These are phyloP conservation scores for Paraleonurus japonicus DNA, from an alignment of 257 asterid species.

Conservation along the genomic window DNA sequence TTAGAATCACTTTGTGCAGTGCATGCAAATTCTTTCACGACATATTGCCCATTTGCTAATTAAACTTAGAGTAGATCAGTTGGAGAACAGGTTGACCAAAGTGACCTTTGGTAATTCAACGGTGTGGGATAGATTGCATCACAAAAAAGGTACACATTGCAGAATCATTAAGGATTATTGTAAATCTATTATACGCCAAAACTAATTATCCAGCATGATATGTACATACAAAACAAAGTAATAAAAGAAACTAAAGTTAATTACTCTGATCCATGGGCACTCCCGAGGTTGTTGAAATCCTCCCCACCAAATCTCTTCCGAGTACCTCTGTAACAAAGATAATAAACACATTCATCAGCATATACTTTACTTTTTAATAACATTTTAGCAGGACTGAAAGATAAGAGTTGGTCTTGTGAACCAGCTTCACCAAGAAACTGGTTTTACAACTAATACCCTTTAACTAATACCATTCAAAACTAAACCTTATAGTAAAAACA, in stretches of 20 bases:
- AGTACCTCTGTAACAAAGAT: constrained; percentile 33
- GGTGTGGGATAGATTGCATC: neutral
- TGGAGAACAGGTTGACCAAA: neutral
- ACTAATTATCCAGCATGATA: constrained; percentile 1
- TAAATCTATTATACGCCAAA: neutral
- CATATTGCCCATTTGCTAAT: neutral
- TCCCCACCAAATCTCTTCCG: constrained; percentile 31
- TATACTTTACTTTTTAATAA: neutral
- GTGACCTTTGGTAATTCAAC: neutral
- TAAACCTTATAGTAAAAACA: too few species aligned
- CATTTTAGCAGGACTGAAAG: neutral
- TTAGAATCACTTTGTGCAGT: neutral
- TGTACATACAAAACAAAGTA: neutral
- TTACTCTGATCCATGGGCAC: constrained; percentile 69
- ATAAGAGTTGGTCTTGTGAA: too few species aligned
- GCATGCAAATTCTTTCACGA: neutral
- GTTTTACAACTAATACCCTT: too few species aligned
- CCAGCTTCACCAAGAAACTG: too few species aligned
- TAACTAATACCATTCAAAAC: too few species aligned
- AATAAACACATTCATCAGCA: constrained; percentile 1
- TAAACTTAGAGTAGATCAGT: neutral
- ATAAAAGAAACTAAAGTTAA: constrained; percentile 23
- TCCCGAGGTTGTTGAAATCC: constrained; percentile 19
- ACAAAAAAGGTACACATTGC: neutral
- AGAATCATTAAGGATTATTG: neutral